Percentiles rank a stretch among this genome's conserved stretches.
phyloP scores from a whole-genome alignment of 2,329 filamentous ascomycete species.

The Talaromyces sp. region DNA sequence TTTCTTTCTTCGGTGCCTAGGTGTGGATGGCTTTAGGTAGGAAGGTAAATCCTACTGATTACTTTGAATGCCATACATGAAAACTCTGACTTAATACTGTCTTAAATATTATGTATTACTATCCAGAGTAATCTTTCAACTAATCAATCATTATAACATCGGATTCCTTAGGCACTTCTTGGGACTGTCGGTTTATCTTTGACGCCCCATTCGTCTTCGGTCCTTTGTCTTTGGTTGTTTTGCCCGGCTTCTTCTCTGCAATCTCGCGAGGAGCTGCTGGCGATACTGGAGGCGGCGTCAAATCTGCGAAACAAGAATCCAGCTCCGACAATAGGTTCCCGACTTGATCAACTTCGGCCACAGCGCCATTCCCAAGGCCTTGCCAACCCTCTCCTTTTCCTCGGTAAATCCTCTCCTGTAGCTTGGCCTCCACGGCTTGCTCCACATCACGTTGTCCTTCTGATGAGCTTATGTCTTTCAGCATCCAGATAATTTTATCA shows the following conservation, averaged over 20 bases:
- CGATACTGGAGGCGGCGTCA: not conserved
- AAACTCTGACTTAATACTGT: not conserved
- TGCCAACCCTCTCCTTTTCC: conserved; percentile 40
- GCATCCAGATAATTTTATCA: conserved; percentile 33
- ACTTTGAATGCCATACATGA: not conserved
- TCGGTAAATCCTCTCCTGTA: conserved; percentile 35
- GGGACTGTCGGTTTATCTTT: conserved; percentile 19
- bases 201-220: conserved; percentile 3
- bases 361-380: conserved; percentile 38
- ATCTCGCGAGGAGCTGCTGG: not conserved
- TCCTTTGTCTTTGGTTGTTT: conserved; percentile 6
- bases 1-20: not conserved
- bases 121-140: conserved; percentile 11
- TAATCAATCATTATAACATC: conserved; percentile 41
- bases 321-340: conserved; percentile 33
- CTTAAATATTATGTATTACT: conserved; percentile 16
- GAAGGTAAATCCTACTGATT: not conserved
- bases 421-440: conserved; percentile 22
- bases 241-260: not conserved
- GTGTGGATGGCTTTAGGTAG: conserved; percentile 1
- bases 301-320: conserved; percentile 28
- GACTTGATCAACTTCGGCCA: conserved; percentile 33
- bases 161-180: conserved; percentile 18
- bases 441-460: conserved; percentile 21
- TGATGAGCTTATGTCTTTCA: conserved; percentile 29